Evolutionary conservation across 2,329 filamentous ascomycete species (phyloP).

Genomic region (Lecanicillium sp.): DNA sequence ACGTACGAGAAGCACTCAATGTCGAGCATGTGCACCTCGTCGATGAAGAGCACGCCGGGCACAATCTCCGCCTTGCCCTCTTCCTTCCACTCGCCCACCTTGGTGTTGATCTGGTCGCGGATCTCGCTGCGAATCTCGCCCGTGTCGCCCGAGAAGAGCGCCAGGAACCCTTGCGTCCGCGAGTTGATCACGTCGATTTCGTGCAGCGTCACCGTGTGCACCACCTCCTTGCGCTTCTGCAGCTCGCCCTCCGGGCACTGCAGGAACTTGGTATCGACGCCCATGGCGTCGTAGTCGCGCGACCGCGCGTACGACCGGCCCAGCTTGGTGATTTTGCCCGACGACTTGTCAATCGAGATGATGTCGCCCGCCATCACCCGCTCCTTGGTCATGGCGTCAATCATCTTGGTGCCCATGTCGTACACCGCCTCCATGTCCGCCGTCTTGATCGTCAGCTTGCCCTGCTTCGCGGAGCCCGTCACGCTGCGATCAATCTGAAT

Average conservation of each 20-base stretch:
- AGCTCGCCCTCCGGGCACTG: constrained; percentile 96
- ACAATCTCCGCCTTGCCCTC: constrained; percentile 98
- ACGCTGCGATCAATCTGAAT: constrained; percentile 97
- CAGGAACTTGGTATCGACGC: constrained; percentile 94
- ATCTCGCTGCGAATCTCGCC: constrained; percentile 97
- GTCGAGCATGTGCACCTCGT: constrained; percentile 99
- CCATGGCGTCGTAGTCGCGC: constrained; percentile 98
- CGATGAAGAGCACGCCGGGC: constrained; percentile 93
- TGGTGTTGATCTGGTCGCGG: constrained; percentile 97
- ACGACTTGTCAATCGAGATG: constrained; percentile 97
- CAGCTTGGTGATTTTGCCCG: constrained; percentile 94
- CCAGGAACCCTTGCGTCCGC: constrained; percentile 93
- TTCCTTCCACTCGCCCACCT: constrained; percentile 98
- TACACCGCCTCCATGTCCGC: constrained; percentile 99
- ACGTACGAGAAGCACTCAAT: constrained; percentile 99
- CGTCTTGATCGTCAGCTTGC: constrained; percentile 98
- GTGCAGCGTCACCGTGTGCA: constrained; percentile 93
- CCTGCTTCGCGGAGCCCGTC: constrained; percentile 94
- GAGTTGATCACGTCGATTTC: constrained; percentile 99
- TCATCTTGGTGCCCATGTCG: constrained; percentile 99
- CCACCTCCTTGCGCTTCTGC: constrained; percentile 92
- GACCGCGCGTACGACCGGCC: constrained; percentile 91
- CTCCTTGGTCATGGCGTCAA: constrained; percentile 98
- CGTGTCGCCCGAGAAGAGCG: constrained; percentile 94
- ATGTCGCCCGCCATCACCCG: constrained; percentile 98